Evolutionary conservation across 768 basidiomycete species (phyloP).

Genomic region (Trametes cinnabarina): DNA sequence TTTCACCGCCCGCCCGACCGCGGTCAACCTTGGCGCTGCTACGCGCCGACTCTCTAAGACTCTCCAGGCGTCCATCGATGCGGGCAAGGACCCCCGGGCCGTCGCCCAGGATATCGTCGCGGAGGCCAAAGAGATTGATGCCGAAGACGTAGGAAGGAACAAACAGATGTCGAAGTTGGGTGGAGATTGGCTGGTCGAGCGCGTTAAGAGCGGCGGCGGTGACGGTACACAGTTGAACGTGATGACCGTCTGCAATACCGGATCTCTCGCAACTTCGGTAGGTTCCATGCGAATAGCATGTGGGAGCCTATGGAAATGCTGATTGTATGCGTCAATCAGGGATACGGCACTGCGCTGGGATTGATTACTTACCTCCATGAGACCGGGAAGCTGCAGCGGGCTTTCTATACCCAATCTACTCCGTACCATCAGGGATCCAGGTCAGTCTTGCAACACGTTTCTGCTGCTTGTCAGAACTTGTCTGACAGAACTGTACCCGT

Average conservation of each 20-base stretch:
- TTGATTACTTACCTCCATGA: conserved; percentile 89
- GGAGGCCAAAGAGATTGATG: conserved; percentile 74
- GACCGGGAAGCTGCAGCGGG: conserved; percentile 69
- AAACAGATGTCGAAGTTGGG: conserved; percentile 81
- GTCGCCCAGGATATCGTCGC: conserved; percentile 55
- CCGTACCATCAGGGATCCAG: conserved; percentile 93
- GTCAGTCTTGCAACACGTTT: conserved; percentile 33
- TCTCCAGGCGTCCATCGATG: conserved; percentile 39
- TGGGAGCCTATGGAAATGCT: not conserved
- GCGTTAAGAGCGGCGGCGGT: conserved; percentile 40
- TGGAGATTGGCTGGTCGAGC: conserved; percentile 77
- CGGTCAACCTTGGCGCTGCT: conserved; percentile 91
- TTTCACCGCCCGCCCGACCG: conserved; percentile 88
- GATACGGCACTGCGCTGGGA: conserved; percentile 93
- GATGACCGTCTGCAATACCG: conserved; percentile 97
- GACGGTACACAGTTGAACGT: conserved; percentile 62
- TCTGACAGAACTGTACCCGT: not conserved
- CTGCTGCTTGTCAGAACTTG: not conserved
- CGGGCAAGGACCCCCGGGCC: conserved; percentile 42
- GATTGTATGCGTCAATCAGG: conserved; percentile 46
- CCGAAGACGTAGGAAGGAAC: conserved; percentile 87
- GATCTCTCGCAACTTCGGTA: conserved; percentile 91
- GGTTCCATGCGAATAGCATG: conserved; percentile 23
- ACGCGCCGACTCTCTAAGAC: conserved; percentile 63
- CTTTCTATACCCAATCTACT: conserved; percentile 91